Percentiles rank a stretch among this genome's conserved stretches.
Evolutionary conservation across 805 yeast genomes (phyloP).

Genomic region (Yarrowia alimentaria): DNA sequence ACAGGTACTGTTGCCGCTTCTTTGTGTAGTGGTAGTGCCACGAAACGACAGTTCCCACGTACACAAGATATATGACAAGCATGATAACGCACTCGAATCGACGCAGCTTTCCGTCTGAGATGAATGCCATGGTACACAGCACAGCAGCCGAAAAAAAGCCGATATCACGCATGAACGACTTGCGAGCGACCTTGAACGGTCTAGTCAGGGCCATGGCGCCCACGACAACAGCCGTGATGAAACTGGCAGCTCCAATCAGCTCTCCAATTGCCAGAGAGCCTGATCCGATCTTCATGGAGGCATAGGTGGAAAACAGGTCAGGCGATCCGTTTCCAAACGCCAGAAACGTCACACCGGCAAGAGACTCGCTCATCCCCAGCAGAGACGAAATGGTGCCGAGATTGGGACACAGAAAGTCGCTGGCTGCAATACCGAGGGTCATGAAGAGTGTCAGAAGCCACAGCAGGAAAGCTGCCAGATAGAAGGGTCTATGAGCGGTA

Average conservation of each 20-base stretch:
- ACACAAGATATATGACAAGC: slow-evolving; percentile 54
- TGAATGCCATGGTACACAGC: slow-evolving; percentile 49
- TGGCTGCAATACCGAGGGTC: slow-evolving; percentile 73
- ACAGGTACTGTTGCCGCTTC: slow-evolving; percentile 27
- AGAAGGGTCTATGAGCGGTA: slow-evolving; percentile 3
- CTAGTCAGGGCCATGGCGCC: slow-evolving; percentile 72
- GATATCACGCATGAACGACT: slow-evolving; percentile 59
- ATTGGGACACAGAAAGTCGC: slow-evolving; percentile 79
- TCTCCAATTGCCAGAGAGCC: slow-evolving; percentile 84
- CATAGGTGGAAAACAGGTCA: slow-evolving; percentile 79
- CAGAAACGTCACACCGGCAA: slow-evolving; percentile 81
- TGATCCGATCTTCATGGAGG: slow-evolving; percentile 71
- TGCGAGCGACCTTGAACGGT: slow-evolving; percentile 56
- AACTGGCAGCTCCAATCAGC: slow-evolving; percentile 84
- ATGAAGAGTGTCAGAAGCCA: slow-evolving; percentile 51
- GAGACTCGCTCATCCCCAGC: slow-evolving; percentile 65
- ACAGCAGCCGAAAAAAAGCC: slow-evolving; percentile 55
- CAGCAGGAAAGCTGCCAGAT: slow-evolving; percentile 31
- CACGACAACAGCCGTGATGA: slow-evolving; percentile 73
- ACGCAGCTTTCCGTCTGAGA: slow-evolving; percentile 55
- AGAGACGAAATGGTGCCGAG: slow-evolving; percentile 61
- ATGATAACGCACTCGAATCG: slow-evolving; percentile 57
- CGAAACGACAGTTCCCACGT: slow-evolving; percentile 51
- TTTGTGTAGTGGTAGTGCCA: slow-evolving; percentile 43
- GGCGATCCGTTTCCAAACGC: slow-evolving; percentile 94